Conservation (phyloP, 2,329 filamentous ascomycete genomes). For the Ramichloridium luteum region DNA sequence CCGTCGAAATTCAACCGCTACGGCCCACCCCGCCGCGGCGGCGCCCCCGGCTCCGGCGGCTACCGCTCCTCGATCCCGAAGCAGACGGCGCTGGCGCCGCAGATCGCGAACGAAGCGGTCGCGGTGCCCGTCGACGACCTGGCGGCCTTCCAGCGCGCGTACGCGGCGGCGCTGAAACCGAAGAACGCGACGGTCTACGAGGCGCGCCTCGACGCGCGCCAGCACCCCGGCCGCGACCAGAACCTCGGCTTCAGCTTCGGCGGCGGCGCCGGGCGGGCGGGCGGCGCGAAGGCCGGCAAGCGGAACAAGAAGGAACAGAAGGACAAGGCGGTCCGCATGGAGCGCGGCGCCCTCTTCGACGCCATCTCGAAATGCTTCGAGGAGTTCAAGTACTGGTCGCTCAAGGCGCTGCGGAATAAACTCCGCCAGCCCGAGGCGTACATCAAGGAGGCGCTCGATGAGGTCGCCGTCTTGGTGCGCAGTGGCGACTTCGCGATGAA, state of each 20-base stretch:
- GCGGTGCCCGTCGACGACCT: conserved; percentile 57
- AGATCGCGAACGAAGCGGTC: conserved; percentile 63
- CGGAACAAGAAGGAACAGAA: conserved; percentile 35
- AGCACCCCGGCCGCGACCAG: conserved; percentile 10
- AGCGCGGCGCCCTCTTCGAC: conserved; percentile 77
- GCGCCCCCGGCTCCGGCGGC: too few species aligned
- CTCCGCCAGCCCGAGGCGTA: conserved; percentile 88
- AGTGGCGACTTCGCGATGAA: conserved; percentile 74
- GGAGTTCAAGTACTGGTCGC: conserved; percentile 83
- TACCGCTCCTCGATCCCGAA: conserved; percentile 40
- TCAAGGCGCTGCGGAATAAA: conserved; percentile 66
- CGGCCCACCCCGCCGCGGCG: conserved; percentile 13
- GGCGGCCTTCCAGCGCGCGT: conserved; percentile 30
- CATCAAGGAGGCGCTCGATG: conserved; percentile 70
- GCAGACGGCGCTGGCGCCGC: conserved; percentile 63
- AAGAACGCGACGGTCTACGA: conserved; percentile 41
- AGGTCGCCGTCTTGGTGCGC: conserved; percentile 71
- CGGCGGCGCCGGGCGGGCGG: conserved; percentile 13
- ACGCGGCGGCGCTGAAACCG: conserved; percentile 25
- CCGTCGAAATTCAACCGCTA: conserved; percentile 13
- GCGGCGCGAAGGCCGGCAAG: conserved; percentile 19
- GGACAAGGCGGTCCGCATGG: conserved; percentile 84
- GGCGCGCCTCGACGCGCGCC: conserved; percentile 23
- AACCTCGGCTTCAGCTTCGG: conserved; percentile 27
- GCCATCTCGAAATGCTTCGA: conserved; percentile 73